These are phyloP conservation scores for Medicago lupulina DNA, from an alignment of 306 rosid genomes.

Conservation along the genomic window DNA sequence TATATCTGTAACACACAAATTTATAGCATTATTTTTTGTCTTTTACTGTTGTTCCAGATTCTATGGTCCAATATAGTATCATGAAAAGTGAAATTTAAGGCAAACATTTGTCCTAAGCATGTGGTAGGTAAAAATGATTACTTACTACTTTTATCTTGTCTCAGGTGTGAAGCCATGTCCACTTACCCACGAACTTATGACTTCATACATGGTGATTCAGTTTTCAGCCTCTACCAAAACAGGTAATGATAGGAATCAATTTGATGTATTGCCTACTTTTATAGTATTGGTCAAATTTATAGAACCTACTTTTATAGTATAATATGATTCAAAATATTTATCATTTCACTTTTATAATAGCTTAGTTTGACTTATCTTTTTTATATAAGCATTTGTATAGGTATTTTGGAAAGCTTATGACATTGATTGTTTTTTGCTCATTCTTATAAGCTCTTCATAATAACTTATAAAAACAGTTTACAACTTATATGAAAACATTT, in stretches of 20 bases:
- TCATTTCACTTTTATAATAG: background rate
- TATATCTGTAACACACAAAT: background rate
- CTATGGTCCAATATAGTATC: conserved; percentile 23
- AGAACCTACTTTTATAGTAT: background rate
- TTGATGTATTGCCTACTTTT: background rate
- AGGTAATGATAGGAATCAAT: conserved; percentile 54
- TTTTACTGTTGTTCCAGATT: conserved; percentile 31
- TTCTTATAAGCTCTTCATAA: background rate
- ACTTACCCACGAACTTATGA: conserved; percentile 94
- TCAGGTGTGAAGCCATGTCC: conserved; percentile 98
- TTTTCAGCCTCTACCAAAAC: conserved; percentile 74
- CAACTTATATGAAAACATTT: too few relatives aligned
- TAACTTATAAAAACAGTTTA: background rate
- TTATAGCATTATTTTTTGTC: conserved; percentile 16
- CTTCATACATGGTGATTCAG: conserved; percentile 87
- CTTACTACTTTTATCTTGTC: conserved; percentile 34
- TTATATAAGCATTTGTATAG: background rate
- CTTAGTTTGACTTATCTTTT: background rate
- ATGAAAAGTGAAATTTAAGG: background rate
- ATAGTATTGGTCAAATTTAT: conserved; percentile 4
- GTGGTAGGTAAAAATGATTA: conserved; percentile 29
- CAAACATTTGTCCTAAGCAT: conserved; percentile 10
- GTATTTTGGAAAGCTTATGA: background rate
- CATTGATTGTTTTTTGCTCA: background rate
- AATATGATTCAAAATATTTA: background rate